A percentile compares a stretch with the other conserved stretches of the same genome.
Evolutionary conservation across 164 flowering plant genomes (phyloP).

Genomic region (Annona cherimola): DNA sequence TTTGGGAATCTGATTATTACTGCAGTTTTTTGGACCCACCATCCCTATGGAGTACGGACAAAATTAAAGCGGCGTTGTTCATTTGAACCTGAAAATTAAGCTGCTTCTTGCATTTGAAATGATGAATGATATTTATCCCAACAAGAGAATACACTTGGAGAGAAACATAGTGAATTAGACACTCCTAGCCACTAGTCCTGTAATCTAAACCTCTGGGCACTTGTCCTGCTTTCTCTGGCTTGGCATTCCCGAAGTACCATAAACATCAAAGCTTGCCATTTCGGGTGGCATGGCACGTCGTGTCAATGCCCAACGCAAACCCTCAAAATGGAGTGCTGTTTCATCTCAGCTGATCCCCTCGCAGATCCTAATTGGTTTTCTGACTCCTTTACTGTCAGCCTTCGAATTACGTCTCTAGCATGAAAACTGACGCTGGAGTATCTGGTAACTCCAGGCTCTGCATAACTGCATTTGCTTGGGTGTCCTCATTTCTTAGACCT

Average conservation of each 20-base stretch:
- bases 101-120: no score
- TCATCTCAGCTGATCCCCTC: slow-evolving; percentile 85
- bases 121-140: no score
- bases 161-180: no score
- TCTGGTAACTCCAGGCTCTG: slow-evolving; percentile 62
- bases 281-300: slow-evolving; percentile 74
- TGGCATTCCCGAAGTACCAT: slow-evolving; percentile 9
- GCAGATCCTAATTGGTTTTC: slow-evolving; percentile 60
- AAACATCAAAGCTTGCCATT: slow-evolving; percentile 42
- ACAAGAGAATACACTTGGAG: no score
- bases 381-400: slow-evolving; percentile 65
- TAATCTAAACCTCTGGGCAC: no score
- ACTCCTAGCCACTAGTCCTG: no score
- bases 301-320: slow-evolving; percentile 78
- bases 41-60: no score
- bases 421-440: slow-evolving; percentile 51
- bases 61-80: no score
- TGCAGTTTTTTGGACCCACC: no score
- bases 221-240: slow-evolving; percentile 20
- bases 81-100: no score
- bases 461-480: slow-evolving; percentile 58
- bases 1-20: no score
- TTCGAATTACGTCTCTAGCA: slow-evolving; percentile 62
- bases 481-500: slow-evolving; percentile 66
- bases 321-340: slow-evolving; percentile 73